phyloP scores from a whole-genome alignment of 1,139 yeast genomes.

The Pneumocystis sp. region DNA sequence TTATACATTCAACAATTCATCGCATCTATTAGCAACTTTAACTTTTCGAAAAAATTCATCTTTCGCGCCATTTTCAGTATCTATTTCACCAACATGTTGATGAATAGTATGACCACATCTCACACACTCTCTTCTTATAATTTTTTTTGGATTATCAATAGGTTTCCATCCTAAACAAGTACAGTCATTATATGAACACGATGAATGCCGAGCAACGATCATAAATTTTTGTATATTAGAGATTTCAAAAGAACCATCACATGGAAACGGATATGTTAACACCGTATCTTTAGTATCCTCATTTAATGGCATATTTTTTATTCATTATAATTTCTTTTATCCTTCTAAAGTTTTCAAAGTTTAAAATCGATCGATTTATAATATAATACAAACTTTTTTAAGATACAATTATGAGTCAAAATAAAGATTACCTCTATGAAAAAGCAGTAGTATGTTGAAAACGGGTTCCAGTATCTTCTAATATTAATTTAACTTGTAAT shows the following conservation, averaged over 20 bases:
- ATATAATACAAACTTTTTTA: background rate
- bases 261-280: background rate
- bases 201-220: constrained; percentile 4
- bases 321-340: constrained; percentile 7
- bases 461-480: background rate
- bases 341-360: constrained; percentile 4
- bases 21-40: constrained; percentile 8
- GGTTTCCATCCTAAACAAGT: constrained; percentile 3
- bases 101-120: background rate
- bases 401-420: constrained; percentile 1
- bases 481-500: background rate
- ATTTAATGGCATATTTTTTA: background rate
- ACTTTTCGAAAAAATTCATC: constrained; percentile 2
- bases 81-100: constrained; percentile 1
- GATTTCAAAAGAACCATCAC: background rate
- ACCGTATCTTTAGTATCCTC: background rate
- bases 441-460: background rate
- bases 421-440: constrained; percentile 4
- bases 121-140: background rate
- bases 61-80: background rate
- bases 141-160: background rate
- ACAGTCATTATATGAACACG: constrained; percentile 4
- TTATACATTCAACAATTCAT: constrained; percentile 4
- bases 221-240: constrained; percentile 2
- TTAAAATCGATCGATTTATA: background rate